phyloP scores from a whole-genome alignment of 108 stramenopile species.

The Skeletonema grethae region DNA sequence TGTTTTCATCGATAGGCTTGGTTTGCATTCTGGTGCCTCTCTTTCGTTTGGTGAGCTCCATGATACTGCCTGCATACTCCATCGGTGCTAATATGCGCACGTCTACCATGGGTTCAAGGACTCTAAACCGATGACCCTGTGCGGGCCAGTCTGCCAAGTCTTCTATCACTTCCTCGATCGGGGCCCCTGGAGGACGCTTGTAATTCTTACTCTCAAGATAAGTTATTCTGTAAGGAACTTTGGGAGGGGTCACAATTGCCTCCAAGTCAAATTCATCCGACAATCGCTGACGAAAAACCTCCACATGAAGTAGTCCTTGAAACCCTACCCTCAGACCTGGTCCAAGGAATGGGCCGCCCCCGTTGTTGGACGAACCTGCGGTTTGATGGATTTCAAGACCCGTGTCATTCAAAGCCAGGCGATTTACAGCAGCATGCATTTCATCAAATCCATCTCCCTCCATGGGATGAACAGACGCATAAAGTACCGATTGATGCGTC shows the following conservation, averaged over 20 bases:
- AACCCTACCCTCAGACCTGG: slow-evolving; percentile 95
- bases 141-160: slow-evolving; percentile 79
- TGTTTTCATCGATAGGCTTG: slow-evolving; percentile 81
- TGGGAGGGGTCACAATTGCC: slow-evolving; percentile 96
- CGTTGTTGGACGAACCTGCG: slow-evolving; percentile 47
- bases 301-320: slow-evolving; percentile 97
- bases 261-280: slow-evolving; percentile 94
- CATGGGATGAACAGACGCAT: slow-evolving; percentile 94
- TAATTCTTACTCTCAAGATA: slow-evolving; percentile 83
- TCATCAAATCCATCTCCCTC: slow-evolving; percentile 93
- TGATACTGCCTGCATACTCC: slow-evolving; percentile 85
- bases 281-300: slow-evolving; percentile 97
- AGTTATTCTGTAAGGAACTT: slow-evolving; percentile 91
- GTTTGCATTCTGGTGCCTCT: slow-evolving; percentile 72
- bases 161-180: slow-evolving; percentile 78
- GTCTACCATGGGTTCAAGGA: slow-evolving; percentile 85
- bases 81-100: slow-evolving; percentile 80
- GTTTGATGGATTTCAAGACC: slow-evolving; percentile 81
- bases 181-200: slow-evolving; percentile 74
- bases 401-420: slow-evolving; percentile 93
- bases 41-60: slow-evolving; percentile 84
- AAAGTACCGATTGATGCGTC: slow-evolving; percentile 84
- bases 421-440: slow-evolving; percentile 85
- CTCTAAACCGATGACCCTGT: slow-evolving; percentile 67
- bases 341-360: slow-evolving; percentile 88